phyloP scores from a whole-genome alignment of 176 grass and related monocot species.

The Aegilops speltoides region DNA sequence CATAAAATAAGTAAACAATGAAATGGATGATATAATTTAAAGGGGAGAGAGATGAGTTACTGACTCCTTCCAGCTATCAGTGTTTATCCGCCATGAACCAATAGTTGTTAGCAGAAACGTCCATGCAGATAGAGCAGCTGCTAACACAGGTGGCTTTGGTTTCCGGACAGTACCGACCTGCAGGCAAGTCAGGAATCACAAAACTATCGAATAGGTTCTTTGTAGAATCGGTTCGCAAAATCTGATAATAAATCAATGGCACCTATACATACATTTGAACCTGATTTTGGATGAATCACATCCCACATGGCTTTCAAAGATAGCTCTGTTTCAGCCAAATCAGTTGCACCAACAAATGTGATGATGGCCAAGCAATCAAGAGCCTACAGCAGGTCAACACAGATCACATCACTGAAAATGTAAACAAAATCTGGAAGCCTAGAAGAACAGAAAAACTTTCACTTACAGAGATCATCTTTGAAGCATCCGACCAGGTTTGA shows the following conservation, averaged over 20 bases:
- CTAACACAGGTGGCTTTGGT: conserved; percentile 54
- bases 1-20: not conserved
- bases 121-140: conserved; percentile 89
- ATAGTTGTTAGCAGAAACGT: conserved; percentile 91
- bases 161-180: conserved; percentile 81
- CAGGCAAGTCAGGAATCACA: not conserved
- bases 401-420: not conserved
- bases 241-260: not conserved
- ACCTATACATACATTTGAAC: conserved; percentile 61
- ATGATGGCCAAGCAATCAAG: conserved; percentile 73
- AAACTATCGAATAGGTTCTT: not conserved
- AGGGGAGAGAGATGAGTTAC: not conserved
- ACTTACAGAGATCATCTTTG: conserved; percentile 75
- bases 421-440: not conserved
- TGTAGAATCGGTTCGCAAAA: not conserved
- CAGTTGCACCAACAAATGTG: conserved; percentile 78
- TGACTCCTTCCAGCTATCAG: conserved; percentile 95
- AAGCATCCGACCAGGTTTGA: conserved; percentile 54
- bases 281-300: conserved; percentile 87
- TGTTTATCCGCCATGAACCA: conserved; percentile 79
- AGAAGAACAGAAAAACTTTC: not conserved
- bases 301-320: conserved; percentile 81
- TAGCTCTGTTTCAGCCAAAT: conserved; percentile 69
- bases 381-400: conserved; percentile 39
- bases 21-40: not conserved